Evolutionary conservation across 1,284 basidiomycete species (phyloP).

Genomic region (Cryptococcus maquisensis): DNA sequence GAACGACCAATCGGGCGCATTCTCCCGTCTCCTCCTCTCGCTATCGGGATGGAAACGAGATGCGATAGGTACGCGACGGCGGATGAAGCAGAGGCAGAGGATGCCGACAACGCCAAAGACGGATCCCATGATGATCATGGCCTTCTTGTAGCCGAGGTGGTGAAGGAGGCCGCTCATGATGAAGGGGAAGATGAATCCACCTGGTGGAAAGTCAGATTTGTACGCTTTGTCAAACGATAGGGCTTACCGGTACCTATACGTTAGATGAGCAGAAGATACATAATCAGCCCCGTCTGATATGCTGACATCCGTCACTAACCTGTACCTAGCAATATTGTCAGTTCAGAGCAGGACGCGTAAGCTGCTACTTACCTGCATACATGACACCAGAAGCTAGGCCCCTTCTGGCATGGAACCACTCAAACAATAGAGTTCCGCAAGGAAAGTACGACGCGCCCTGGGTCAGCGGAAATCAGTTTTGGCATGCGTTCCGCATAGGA

Average conservation of each 20-base stretch:
- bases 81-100: constrained; percentile 39
- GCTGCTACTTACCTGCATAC: constrained; percentile 28
- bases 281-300: too few species aligned
- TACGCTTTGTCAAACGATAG: neutral
- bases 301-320: too few species aligned
- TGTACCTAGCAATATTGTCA: too few species aligned
- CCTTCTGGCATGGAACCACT: constrained; percentile 43
- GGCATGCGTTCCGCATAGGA: neutral
- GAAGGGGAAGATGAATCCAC: constrained; percentile 46
- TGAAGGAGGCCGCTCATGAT: constrained; percentile 36
- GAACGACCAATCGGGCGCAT: constrained; percentile 26
- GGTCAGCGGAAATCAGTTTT: neutral
- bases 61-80: constrained; percentile 37
- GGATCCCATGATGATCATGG: constrained; percentile 43
- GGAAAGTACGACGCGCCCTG: constrained; percentile 38
- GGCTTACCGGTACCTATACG: neutral
- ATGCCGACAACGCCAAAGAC: constrained; percentile 30
- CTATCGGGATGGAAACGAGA: constrained; percentile 6
- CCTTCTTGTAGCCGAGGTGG: constrained; percentile 43
- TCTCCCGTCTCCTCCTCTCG: constrained; percentile 2
- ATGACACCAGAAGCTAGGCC: constrained; percentile 46
- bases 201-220: constrained; percentile 4
- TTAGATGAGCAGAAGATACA: too few species aligned
- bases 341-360: too few species aligned
- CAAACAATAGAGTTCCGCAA: constrained; percentile 44